A percentile compares a stretch with the other conserved stretches of the same genome.
These are phyloP conservation scores for Skeletonema grethae DNA, from an alignment of 108 stramenopile genomes.

Conservation along the genomic window DNA sequence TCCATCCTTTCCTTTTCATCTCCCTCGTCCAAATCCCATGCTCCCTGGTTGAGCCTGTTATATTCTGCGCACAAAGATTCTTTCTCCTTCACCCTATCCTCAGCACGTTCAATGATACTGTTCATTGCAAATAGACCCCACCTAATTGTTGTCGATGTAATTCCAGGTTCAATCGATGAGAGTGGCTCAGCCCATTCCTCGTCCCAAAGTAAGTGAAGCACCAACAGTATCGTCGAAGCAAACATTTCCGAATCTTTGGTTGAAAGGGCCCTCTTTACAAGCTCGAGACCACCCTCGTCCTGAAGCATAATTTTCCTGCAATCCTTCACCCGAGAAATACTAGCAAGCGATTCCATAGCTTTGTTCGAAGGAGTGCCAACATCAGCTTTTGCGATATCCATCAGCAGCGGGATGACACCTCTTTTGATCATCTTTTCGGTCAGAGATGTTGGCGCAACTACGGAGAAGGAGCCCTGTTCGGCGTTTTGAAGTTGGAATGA, in stretches of 20 bases:
- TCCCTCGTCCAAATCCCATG: background rate
- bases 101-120: background rate
- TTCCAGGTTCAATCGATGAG: constrained; percentile 3
- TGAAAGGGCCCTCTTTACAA: background rate
- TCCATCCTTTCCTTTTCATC: background rate
- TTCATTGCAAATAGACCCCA: constrained; percentile 8
- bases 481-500: background rate
- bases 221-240: background rate
- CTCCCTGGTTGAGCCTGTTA: background rate
- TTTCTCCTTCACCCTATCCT: background rate
- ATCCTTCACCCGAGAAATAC: constrained; percentile 2
- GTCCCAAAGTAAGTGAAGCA: constrained; percentile 10
- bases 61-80: background rate
- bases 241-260: background rate
- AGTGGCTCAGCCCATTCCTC: constrained; percentile 10
- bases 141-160: background rate
- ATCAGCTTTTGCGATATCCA: constrained; percentile 2
- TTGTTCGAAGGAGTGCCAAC: background rate
- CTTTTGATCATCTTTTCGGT: constrained; percentile 7
- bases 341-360: constrained; percentile 5
- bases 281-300: background rate
- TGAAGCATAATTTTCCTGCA: background rate
- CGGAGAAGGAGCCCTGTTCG: background rate
- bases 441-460: background rate
- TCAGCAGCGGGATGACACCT: constrained; percentile 4